These are phyloP conservation scores for Solanum microdontum DNA, from an alignment of 257 asterid species.

Conservation along the genomic window DNA sequence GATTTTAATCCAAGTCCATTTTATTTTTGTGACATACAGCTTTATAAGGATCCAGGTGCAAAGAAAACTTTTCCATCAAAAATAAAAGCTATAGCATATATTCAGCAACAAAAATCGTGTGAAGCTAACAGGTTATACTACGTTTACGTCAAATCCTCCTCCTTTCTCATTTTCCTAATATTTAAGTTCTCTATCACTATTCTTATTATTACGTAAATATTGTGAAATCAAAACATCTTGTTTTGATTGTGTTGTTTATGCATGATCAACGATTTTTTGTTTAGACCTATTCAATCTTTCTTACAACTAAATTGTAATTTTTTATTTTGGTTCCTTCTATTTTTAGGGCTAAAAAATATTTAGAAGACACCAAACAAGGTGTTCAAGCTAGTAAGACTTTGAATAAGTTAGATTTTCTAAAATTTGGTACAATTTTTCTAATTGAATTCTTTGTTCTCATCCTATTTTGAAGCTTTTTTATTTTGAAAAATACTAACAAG, in stretches of 20 bases:
- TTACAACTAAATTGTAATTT: neutral
- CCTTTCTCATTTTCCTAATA: neutral
- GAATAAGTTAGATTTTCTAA: neutral
- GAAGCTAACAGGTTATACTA: neutral
- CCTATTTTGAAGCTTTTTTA: neutral
- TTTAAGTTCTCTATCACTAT: neutral
- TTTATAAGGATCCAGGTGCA: neutral
- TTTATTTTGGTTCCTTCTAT: neutral
- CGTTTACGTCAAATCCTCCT: neutral
- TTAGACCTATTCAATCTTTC: neutral
- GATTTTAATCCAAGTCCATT: neutral
- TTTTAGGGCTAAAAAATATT: neutral
- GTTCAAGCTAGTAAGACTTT: neutral
- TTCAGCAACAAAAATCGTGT: neutral
- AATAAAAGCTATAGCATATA: neutral
- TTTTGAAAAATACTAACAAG: neutral
- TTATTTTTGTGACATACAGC: neutral
- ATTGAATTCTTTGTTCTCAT: neutral
- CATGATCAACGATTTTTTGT: neutral
- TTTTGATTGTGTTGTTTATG: neutral
- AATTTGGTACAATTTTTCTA: neutral
- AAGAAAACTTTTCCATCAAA: neutral
- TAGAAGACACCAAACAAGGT: neutral
- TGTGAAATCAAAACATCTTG: neutral
- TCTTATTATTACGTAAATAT: neutral